Evolutionary conservation across 495 filamentous ascomycete species (phyloP).

Genomic region (Arthonia radiata): DNA sequence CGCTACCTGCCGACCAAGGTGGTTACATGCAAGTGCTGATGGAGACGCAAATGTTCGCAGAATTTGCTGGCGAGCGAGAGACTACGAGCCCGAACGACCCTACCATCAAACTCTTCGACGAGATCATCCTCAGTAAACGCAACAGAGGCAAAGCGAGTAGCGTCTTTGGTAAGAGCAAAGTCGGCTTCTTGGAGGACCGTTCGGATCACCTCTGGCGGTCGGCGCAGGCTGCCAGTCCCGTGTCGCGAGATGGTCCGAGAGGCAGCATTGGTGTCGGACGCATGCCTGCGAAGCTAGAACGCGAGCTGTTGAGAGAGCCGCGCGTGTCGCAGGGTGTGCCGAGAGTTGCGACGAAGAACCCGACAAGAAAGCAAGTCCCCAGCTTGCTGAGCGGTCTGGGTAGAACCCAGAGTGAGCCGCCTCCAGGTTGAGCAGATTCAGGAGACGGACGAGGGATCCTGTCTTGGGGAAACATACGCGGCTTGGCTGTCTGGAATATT

Average conservation of each 20-base stretch:
- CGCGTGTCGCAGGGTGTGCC: constrained; percentile 19
- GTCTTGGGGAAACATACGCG: too few relatives aligned
- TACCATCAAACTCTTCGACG: constrained; percentile 70
- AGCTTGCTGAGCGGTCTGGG: too few relatives aligned
- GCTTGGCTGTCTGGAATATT: too few relatives aligned
- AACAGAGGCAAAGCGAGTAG: constrained; percentile 41
- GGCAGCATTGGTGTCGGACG: background rate
- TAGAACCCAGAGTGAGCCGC: too few relatives aligned
- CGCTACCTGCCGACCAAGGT: constrained; percentile 71
- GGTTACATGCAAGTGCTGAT: constrained; percentile 71
- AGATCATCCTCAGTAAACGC: constrained; percentile 82
- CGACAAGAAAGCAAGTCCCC: too few relatives aligned
- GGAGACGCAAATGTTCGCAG: constrained; percentile 91
- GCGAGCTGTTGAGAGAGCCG: constrained; percentile 61
- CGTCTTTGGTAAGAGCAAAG: constrained; percentile 18
- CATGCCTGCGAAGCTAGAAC: constrained; percentile 65
- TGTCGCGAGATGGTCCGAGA: constrained; percentile 25
- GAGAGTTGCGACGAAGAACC: too few relatives aligned
- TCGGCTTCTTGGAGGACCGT: constrained; percentile 31
- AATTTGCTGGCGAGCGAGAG: constrained; percentile 89
- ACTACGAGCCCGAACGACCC: constrained; percentile 33
- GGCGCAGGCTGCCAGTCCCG: constrained; percentile 55
- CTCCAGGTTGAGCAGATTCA: too few relatives aligned
- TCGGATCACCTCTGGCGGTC: constrained; percentile 85
- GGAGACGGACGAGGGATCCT: too few relatives aligned